Base-by-base conservation (phyloP, 148 eudicot genomes). In the Cornus kousa region DNA sequence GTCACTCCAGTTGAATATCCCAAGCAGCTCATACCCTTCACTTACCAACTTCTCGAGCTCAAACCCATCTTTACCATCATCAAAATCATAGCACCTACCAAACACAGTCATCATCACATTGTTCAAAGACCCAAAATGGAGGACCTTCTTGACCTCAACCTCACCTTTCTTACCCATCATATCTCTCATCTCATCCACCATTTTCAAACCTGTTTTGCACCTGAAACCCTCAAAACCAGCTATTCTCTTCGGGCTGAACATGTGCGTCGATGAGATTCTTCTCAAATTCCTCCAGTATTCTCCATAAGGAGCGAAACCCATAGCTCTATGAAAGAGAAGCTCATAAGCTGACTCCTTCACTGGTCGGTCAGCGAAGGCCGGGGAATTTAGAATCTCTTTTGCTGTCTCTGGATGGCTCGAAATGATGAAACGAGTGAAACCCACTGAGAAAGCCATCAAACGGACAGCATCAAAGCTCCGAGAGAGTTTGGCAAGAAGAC, bases 11-110 rank as follows among this genome's bases (percentile, higher is more conserved):
- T 74, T 74, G 14, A 74, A 74, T 3, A 62, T 12, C 9, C 69
- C 77, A 17, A 74, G 66, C 31, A 74, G 19, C 31, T 74, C 77
- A 74, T 74, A 74, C 43, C 77, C 77, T 74, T 74, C 77, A 32
- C 31, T 74, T 16, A 74, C 77, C 28, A 74, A 62, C 20, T 64
- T 33, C 13, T 74, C 77, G 0, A 74, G 19, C 76, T 73, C 76
- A 53, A 73, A 55, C 33, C 76, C 76, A 53, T 73, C 76, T 20
- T 20, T 33, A 69, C 32, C 37, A 33, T 74, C 77, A 60, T 39
- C 53, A 62, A 74, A 74, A 8, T 74, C 53, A 35, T 74, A 62
- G 1, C 20, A 48, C 35, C 19, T 74, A 1, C 77, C 77, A 62
- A 74, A 74, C 9, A 74, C 77, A 37, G 50, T 32, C 55, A 60